Evolutionary conservation across 2,329 filamentous ascomycete species (phyloP).

Genomic region (Sarocladiaceae sp.): DNA sequence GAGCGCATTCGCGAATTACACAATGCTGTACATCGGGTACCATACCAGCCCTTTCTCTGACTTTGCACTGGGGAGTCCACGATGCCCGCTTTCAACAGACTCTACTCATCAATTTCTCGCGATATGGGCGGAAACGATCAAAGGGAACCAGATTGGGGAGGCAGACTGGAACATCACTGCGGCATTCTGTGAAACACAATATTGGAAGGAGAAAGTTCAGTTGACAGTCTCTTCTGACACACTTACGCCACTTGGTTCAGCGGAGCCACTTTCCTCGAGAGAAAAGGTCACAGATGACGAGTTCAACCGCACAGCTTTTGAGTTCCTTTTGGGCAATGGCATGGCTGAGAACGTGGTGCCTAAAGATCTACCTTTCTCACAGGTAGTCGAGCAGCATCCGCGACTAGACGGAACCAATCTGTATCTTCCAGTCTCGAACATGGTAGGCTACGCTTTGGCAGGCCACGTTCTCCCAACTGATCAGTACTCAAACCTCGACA

Average conservation of each 20-base stretch:
- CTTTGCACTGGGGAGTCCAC: constrained; percentile 23
- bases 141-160: neutral
- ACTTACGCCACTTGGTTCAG: constrained; percentile 10
- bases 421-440: constrained; percentile 19
- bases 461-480: neutral
- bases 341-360: constrained; percentile 11
- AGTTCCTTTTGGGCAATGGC: constrained; percentile 26
- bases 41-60: constrained; percentile 26
- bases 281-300: constrained; percentile 17
- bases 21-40: constrained; percentile 40
- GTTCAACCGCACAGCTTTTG: constrained; percentile 31
- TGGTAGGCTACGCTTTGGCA: constrained; percentile 30
- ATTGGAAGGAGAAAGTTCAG: constrained; percentile 39
- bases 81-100: constrained; percentile 26
- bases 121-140: constrained; percentile 14
- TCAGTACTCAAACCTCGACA: constrained; percentile 11
- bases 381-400: constrained; percentile 21
- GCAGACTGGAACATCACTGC: constrained; percentile 24
- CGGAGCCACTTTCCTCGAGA: constrained; percentile 9
- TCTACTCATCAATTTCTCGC: constrained; percentile 33
- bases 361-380: constrained; percentile 20
- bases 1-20: constrained; percentile 17
- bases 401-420: constrained; percentile 15
- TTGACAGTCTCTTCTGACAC: constrained; percentile 27
- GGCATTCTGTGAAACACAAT: constrained; percentile 38